Conservation (phyloP, 2,329 filamentous ascomycete genomes). For the Aspergillus ruber region DNA sequence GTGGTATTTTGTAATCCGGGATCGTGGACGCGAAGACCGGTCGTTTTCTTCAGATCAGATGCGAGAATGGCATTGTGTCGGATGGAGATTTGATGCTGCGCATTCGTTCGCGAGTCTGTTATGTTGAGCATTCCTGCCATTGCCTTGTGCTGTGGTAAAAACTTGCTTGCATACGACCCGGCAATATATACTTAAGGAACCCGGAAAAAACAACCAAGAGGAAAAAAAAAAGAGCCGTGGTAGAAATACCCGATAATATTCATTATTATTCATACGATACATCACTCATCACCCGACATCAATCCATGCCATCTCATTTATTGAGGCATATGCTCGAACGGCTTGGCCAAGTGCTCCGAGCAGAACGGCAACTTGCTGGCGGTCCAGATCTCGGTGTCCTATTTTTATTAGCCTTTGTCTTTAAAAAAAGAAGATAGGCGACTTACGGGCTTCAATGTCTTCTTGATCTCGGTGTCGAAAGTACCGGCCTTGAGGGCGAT, state of each 20-base stretch:
- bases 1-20: constrained; percentile 30
- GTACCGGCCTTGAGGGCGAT: constrained; percentile 64
- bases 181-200: no score
- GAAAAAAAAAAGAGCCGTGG: constrained; percentile 3
- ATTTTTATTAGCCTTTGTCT: neutral
- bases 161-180: no score
- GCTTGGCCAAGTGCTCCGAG: constrained; percentile 57
- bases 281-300: neutral
- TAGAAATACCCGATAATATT: constrained; percentile 6
- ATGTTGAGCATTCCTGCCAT: constrained; percentile 12
- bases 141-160: no score
- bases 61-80: constrained; percentile 22
- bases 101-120: constrained; percentile 22
- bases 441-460: constrained; percentile 55
- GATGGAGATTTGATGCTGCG: constrained; percentile 24
- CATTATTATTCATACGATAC: neutral
- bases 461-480: constrained; percentile 59
- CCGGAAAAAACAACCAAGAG: neutral
- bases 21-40: constrained; percentile 28
- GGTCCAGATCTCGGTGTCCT: constrained; percentile 63
- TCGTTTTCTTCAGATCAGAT: constrained; percentile 17
- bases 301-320: constrained; percentile 25
- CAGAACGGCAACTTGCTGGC: constrained; percentile 64
- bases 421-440: neutral
- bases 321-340: constrained; percentile 59